Conservation (phyloP, 192 early-diverging fungal genomes). For the Coemansia sp. region DNA sequence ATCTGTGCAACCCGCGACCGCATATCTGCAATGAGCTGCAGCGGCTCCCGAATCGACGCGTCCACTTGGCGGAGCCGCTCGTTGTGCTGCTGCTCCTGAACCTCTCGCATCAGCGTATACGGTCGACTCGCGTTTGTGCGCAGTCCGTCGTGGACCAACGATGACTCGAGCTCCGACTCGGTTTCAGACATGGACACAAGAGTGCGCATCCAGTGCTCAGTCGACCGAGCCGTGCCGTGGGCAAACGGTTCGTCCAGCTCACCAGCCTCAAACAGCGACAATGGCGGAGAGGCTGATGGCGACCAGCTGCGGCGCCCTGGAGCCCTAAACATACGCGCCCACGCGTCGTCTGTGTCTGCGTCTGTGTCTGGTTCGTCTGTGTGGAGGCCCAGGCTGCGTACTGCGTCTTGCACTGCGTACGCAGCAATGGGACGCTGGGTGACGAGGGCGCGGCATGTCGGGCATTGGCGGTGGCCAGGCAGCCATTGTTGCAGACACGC, state of each 20-base stretch:
- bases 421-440: conserved; percentile 24
- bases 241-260: not conserved
- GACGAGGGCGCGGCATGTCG: conserved; percentile 38
- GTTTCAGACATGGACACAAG: no score
- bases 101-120: not conserved
- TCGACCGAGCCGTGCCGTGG: no score
- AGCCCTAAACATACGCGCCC: not conserved
- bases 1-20: not conserved
- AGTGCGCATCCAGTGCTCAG: not conserved
- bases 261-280: conserved; percentile 12
- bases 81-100: not conserved
- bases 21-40: not conserved
- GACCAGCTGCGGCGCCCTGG: not conserved
- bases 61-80: not conserved
- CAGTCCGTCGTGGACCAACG: not conserved
- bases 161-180: not conserved
- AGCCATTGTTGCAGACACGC: conserved; percentile 47
- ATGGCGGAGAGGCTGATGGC: conserved; percentile 13
- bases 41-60: not conserved
- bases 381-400: conserved; percentile 14
- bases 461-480: conserved; percentile 28
- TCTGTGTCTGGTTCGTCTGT: not conserved
- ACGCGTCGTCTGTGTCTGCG: not conserved
- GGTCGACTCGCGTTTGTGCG: not conserved
- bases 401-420: conserved; percentile 27